Evolutionary conservation across 495 filamentous ascomycete genomes (phyloP).

Genomic region (Patellaria atrata): DNA sequence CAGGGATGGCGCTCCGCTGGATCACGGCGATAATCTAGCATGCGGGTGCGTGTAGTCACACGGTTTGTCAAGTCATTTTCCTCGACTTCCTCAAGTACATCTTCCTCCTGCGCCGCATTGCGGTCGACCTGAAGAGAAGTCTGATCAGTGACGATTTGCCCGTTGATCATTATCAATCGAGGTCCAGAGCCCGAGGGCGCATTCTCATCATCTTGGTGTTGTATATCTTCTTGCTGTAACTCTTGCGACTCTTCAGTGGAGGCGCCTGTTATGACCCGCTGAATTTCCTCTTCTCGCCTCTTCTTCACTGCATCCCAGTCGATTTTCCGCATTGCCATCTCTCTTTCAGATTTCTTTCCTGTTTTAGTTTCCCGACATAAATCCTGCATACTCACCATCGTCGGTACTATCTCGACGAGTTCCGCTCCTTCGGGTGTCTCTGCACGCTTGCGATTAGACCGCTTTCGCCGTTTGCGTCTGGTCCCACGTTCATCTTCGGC

Average conservation of each 20-base stretch:
- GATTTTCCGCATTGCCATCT: slow-evolving; percentile 40
- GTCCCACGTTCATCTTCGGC: not conserved
- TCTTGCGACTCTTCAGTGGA: slow-evolving; percentile 2
- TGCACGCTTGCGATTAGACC: slow-evolving; percentile 29
- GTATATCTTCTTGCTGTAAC: slow-evolving; percentile 2
- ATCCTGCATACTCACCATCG: slow-evolving; percentile 66
- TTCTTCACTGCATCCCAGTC: slow-evolving; percentile 34
- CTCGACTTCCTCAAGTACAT: slow-evolving; percentile 50
- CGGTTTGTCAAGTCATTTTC: slow-evolving; percentile 74
- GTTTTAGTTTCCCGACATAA: slow-evolving; percentile 60
- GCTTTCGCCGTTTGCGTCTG: not conserved
- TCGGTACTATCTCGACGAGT: slow-evolving; percentile 49
- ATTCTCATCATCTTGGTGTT: slow-evolving; percentile 3
- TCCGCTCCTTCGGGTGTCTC: slow-evolving; percentile 70
- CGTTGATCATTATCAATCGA: slow-evolving; percentile 45
- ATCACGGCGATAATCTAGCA: slow-evolving; percentile 33
- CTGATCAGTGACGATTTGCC: slow-evolving; percentile 68
- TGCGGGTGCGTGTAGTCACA: slow-evolving; percentile 57
- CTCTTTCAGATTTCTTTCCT: slow-evolving; percentile 67
- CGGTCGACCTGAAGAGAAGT: slow-evolving; percentile 66
- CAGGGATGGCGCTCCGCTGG: slow-evolving; percentile 19
- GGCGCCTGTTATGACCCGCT: not conserved
- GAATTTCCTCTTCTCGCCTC: slow-evolving; percentile 11
- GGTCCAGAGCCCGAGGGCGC: slow-evolving; percentile 5
- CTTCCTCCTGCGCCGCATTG: slow-evolving; percentile 44